Conservation (phyloP, 352 stramenopile species). For the Phytophthora constricta region DNA sequence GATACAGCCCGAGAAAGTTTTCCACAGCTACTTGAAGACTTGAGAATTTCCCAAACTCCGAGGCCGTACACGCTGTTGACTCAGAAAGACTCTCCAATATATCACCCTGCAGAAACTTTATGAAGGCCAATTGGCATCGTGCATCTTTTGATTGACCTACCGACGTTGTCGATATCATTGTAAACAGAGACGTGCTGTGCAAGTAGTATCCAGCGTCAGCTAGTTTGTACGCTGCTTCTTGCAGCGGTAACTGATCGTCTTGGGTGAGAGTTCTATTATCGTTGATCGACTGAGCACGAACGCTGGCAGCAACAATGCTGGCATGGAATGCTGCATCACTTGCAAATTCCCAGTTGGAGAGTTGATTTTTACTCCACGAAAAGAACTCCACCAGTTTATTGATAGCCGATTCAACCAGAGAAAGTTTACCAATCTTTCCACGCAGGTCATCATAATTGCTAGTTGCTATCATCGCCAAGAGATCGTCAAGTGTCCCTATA, state of each 20-base stretch:
- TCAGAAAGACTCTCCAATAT: slow-evolving; percentile 13
- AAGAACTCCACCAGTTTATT: slow-evolving; percentile 33
- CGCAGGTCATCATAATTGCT: neutral
- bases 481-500: slow-evolving; percentile 28
- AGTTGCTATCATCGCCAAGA: slow-evolving; percentile 25
- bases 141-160: neutral
- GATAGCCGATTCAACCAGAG: neutral
- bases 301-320: slow-evolving; percentile 23
- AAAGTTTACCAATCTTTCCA: neutral
- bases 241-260: slow-evolving; percentile 5
- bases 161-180: slow-evolving; percentile 3
- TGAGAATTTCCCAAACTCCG: slow-evolving; percentile 4
- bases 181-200: slow-evolving; percentile 26
- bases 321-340: slow-evolving; percentile 38
- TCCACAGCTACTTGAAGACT: slow-evolving; percentile 34
- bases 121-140: slow-evolving; percentile 36
- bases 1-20: slow-evolving; percentile 26
- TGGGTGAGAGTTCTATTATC: neutral
- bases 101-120: slow-evolving; percentile 40
- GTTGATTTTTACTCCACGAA: slow-evolving; percentile 15
- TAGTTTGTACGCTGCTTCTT: slow-evolving; percentile 20
- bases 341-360: slow-evolving; percentile 31
- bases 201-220: slow-evolving; percentile 36
- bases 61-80: slow-evolving; percentile 10
- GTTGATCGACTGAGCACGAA: slow-evolving; percentile 14